A percentile compares a stretch with the other conserved stretches of the same genome.
These are phyloP conservation scores for Aspergillus hancockii DNA, from an alignment of 495 filamentous ascomycete species.

Conservation along the genomic window DNA sequence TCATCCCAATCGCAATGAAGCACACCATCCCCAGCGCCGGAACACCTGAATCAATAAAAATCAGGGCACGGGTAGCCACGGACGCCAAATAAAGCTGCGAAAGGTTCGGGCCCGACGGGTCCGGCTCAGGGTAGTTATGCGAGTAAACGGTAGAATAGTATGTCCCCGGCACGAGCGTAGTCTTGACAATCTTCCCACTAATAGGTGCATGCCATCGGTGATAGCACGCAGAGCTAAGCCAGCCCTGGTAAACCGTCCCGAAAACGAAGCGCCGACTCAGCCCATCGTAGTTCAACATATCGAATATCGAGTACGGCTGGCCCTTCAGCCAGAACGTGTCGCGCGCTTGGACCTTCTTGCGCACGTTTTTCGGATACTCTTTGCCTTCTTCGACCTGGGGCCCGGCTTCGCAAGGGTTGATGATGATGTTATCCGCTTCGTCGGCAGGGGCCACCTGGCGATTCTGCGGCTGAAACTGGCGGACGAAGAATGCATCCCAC, in stretches of 20 bases:
- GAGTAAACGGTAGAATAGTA: not conserved
- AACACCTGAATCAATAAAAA: not conserved
- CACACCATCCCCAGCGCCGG: not conserved
- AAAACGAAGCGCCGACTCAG: not conserved
- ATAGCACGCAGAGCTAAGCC: not conserved
- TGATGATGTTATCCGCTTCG: not conserved
- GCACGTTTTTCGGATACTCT: not conserved
- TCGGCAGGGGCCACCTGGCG: not conserved
- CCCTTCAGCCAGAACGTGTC: slow-evolving; percentile 2
- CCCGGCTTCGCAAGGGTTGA: slow-evolving; percentile 3
- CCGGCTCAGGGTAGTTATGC: not conserved
- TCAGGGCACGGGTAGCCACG: slow-evolving; percentile 1
- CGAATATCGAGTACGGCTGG: slow-evolving; percentile 2
- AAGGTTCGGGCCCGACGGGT: not conserved
- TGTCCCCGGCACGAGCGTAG: not conserved
- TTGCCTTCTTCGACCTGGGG: not conserved
- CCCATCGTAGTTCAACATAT: not conserved
- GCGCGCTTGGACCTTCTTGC: not conserved
- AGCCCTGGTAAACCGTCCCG: slow-evolving; percentile 6
- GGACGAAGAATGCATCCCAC: slow-evolving; percentile 2
- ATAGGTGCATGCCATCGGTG: slow-evolving; percentile 5
- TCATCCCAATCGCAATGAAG: slow-evolving; percentile 4
- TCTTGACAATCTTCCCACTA: not conserved
- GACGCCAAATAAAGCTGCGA: not conserved
- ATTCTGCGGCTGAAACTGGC: not conserved